Conservation (phyloP, 208 protist species). For the Acanthamoeba pearcei region DNA sequence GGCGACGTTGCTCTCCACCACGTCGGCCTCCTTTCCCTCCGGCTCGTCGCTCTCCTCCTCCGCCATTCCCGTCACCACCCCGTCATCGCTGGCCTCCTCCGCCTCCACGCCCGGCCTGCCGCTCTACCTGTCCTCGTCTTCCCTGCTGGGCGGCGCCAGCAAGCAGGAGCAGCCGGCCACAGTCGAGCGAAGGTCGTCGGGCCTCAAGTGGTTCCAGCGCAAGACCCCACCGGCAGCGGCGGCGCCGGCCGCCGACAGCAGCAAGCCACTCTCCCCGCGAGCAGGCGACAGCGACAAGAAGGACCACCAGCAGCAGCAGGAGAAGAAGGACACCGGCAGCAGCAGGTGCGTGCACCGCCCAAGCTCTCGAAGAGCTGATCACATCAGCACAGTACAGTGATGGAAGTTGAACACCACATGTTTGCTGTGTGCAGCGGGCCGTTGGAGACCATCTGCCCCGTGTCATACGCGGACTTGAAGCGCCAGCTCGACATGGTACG, state of each 20-base stretch:
- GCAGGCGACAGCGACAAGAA: slow-evolving; percentile 19
- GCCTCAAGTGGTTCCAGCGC: slow-evolving; percentile 53
- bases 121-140: not conserved
- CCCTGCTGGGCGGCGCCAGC: not conserved
- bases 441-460: slow-evolving; percentile 36
- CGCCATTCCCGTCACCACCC: not conserved
- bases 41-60: not conserved
- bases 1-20: not conserved
- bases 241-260: not conserved
- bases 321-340: not conserved
- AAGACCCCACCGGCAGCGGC: not conserved
- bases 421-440: not conserved
- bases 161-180: not conserved
- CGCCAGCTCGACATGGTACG: slow-evolving; percentile 54
- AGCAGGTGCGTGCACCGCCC: not conserved
- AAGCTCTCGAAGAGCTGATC: not conserved
- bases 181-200: slow-evolving; percentile 22
- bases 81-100: not conserved
- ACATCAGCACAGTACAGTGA: too few relatives aligned
- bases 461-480: slow-evolving; percentile 51
- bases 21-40: not conserved
- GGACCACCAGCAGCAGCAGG: not conserved
- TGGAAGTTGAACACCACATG: too few relatives aligned
- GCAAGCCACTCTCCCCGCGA: not conserved
- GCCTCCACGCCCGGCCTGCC: not conserved